Base-by-base conservation (phyloP, 1,284 basidiomycete species). In the Somion occarium region DNA sequence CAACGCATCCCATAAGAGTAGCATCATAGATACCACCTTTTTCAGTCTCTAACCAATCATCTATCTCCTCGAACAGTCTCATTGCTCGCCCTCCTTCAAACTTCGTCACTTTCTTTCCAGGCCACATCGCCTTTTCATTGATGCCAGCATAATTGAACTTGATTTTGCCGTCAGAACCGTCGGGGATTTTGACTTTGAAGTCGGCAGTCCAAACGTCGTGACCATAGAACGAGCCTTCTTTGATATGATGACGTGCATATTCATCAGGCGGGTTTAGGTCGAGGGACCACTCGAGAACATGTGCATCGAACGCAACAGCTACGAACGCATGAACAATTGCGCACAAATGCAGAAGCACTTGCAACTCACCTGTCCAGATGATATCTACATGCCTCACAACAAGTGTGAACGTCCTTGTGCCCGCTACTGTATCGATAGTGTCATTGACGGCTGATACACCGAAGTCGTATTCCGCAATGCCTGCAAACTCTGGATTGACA, bases 281-380 rank as follows among this genome's bases (percentile, higher is more conserved):
- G 38, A 93, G 74, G 26, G 79, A 87, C 96, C 96, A 98, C 50
- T 80, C 71, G 15, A 95, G 67, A 5, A 99, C 91, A 55, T 97
- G 88, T 0, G 93, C 95, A 50, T 95, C 88, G 61, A 99, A 98
- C 0, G 93, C 90, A 49, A 99, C 79, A 1, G 91, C 93, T 80
- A 64, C 3, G 12, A 30, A 18, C 12, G 18, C 51, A 55, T 49
- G 51, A 46, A 15, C 24, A 11, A 24, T 26, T 15, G 30, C 15
- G 15, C 30, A 34, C 49, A 51, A 37, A 37, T 37, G 34, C 34
- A 20, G 41, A 43, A 20, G 22, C 9, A 43, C n/a, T n/a, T n/a
- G n/a, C 11, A 3, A 65, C 77, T 50, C 59, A 84, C 88, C 82
- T 3, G 89, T 88, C 93, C 93, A 95, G 54, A 95, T 94, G 26